Evolutionary conservation across 805 yeast species (phyloP), one percentile per base, ranked within the genome.

Genomic region (Suhomyces faveliae): DNA sequence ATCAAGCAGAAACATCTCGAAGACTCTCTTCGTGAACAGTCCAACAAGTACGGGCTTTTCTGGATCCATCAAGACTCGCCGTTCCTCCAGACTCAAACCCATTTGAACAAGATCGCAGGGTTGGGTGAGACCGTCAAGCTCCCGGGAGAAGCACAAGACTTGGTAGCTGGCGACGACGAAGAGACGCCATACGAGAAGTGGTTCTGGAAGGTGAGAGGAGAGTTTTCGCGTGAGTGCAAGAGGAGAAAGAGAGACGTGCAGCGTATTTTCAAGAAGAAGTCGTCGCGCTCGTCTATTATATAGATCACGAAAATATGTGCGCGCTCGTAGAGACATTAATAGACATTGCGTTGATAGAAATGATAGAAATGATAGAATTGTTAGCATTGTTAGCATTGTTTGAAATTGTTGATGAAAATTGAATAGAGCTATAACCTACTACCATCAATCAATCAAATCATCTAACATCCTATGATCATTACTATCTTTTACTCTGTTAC

Each of bases 41-140:
- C 49, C 9, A 50, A 50, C 12, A 60, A 61, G 46, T 59, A 53
- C 40, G 83, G 89, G 6, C 70, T 90, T 29, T 91, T 92, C 64
- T 92, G 95, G 77, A 70, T 85, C 1, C 97, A 92, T 62, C 70
- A 75, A 10, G 86, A 86, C 15, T 91, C 97, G 0, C 97, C 97
- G 0, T 92, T 89, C 67, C 71, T 92, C 53, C 80, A 79, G 43
- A 84, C 97, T 0, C 98, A 91, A 67, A 76, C 96, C 0, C 96
- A 87, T 62, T 63, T 89, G 42, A 79, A 78, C 49, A 85, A 82
- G 57, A 55, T 86, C 29, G 73, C 78, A 6, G 58, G 63, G n/a
- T 50, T 50, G 2, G 58, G 55, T 12, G 67, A 62, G 30, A 68
- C 61, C 7, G 50, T 66, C 15, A 56, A 51, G 24, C 61, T 73